Evolutionary conservation across 2,329 filamentous ascomycete species (phyloP), one percentile per base, ranked within the genome.

Genomic region (Calonectria pseudoturangicola): DNA sequence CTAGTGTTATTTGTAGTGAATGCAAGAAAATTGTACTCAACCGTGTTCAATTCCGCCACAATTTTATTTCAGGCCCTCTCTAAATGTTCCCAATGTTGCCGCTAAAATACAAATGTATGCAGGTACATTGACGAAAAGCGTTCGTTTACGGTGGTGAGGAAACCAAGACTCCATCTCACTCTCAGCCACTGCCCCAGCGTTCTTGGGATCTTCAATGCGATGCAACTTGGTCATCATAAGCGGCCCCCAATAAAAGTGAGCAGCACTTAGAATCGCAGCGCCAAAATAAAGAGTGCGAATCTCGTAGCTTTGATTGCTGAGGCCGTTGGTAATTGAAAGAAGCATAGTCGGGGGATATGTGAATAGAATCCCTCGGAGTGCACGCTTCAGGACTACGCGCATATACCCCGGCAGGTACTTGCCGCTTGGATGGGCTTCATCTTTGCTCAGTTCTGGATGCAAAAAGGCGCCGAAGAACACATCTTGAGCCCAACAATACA

Each of bases 101-200:
- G 2, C 48, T 54, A 54, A 2, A 33, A 54, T n/a, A 10, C 27
- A 30, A 54, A 54, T 33, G 27, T 54, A 54, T n/a, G 27, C 48
- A 7, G 48, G 27, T 5, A 54, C 48, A n/a, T 54, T 33, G 3
- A 54, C 48, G 2, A 54, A 10, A 1, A 33, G 3, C 30, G 48
- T 30, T 54, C 27, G 27, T 1, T 54, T 54, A 30, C 33, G 27
- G 18, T 54, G 27, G 27, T 54, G 27, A 30, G 48, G 27, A 54
- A 54, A 54, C 48, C 48, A 54, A n/a, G 48, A 30, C 28, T 54
- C 48, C 48, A 33, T 54, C 15, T 54, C 48, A 16, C 30, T 54
- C 15, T 54, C 48, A 7, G 27, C 48, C 4, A 33, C 27, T 1
- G 6, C 27, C 6, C 27, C 48, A 6, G 27, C 48, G 18, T 54